phyloP scores from a whole-genome alignment of 2,329 filamentous ascomycete genomes.

The Esteya vermicola region DNA sequence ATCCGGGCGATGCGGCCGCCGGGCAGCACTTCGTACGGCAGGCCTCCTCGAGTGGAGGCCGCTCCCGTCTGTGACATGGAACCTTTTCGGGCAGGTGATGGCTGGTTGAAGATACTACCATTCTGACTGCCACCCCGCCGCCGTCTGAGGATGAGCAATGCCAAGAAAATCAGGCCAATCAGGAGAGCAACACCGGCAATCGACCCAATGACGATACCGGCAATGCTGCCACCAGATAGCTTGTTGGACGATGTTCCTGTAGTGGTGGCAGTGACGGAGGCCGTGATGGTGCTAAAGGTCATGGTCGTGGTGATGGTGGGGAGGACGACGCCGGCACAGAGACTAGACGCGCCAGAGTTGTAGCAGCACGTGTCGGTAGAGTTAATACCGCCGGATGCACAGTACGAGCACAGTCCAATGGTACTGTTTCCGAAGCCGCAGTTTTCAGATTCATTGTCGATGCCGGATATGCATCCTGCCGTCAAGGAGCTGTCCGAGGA shows the following conservation, averaged over 20 bases:
- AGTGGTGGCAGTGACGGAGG: slow-evolving; percentile 31
- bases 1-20: slow-evolving; percentile 88
- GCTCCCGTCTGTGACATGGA: slow-evolving; percentile 21
- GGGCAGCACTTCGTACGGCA: slow-evolving; percentile 55
- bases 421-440: slow-evolving; percentile 68
- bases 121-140: slow-evolving; percentile 42
- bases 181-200: slow-evolving; percentile 57
- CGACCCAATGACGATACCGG: slow-evolving; percentile 76
- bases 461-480: slow-evolving; percentile 60
- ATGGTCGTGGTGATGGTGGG: slow-evolving; percentile 62
- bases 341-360: slow-evolving; percentile 55
- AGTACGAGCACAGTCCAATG: slow-evolving; percentile 75
- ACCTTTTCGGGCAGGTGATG: slow-evolving; percentile 52
- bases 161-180: slow-evolving; percentile 54
- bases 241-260: slow-evolving; percentile 18
- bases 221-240: slow-evolving; percentile 45
- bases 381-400: slow-evolving; percentile 68
- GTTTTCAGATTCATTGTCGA: slow-evolving; percentile 68
- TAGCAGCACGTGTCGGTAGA: slow-evolving; percentile 93
- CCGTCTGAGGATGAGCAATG: slow-evolving; percentile 39
- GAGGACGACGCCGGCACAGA: slow-evolving; percentile 61
- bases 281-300: slow-evolving; percentile 35
- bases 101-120: slow-evolving; percentile 78
- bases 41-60: slow-evolving; percentile 3
- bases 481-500: slow-evolving; percentile 67